Percentiles rank a stretch among this genome's conserved stretches.
Evolutionary conservation across 371 early-diverging fungal species (phyloP).

Genomic region (Mucor piriformis): DNA sequence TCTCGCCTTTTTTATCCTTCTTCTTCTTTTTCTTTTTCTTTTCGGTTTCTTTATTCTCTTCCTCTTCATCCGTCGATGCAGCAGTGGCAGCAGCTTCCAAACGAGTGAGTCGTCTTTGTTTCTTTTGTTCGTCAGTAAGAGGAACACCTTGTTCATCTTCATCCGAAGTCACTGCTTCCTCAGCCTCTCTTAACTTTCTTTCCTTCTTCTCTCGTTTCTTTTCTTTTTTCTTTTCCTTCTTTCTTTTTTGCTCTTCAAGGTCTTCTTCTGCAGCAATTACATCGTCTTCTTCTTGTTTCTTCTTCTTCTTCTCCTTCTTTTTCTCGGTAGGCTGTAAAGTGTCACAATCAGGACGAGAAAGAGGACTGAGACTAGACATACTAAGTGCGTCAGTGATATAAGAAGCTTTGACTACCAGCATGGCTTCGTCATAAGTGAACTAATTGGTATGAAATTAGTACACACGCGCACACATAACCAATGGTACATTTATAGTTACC

Average conservation of each 20-base stretch:
- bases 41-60: constrained; percentile 12
- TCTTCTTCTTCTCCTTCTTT: constrained; percentile 14
- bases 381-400: constrained; percentile 57
- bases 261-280: constrained; percentile 1
- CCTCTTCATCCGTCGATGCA: not conserved
- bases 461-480: too few species aligned
- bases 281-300: constrained; percentile 7
- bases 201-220: constrained; percentile 18
- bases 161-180: not conserved
- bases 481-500: constrained; percentile 34
- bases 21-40: constrained; percentile 23
- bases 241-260: constrained; percentile 8
- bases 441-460: constrained; percentile 28
- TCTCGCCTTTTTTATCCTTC: constrained; percentile 18
- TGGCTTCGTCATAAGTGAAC: constrained; percentile 60
- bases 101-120: not conserved
- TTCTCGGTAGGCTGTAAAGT: not conserved
- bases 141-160: constrained; percentile 12
- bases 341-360: constrained; percentile 6
- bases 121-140: constrained; percentile 9
- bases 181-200: constrained; percentile 7
- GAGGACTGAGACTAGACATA: constrained; percentile 32
- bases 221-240: constrained; percentile 7
- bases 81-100: not conserved
- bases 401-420: constrained; percentile 36